Percentiles rank a stretch among this genome's conserved stretches.
Conservation (phyloP, 345 rosid species). For the Rubroshorea leprosula region DNA sequence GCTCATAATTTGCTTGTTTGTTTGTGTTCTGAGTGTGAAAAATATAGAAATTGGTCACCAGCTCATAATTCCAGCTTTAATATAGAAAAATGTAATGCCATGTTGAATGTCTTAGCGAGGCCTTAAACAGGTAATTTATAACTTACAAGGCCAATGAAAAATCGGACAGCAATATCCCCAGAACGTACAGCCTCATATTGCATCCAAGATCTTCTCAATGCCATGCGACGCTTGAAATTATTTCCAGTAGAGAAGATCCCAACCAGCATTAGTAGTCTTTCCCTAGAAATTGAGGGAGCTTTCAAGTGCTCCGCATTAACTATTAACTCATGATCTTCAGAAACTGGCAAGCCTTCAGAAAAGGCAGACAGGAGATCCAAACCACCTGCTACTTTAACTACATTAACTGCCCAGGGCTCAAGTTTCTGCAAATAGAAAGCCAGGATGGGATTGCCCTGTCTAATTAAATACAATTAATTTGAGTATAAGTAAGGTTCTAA, state of each 20-base stretch:
- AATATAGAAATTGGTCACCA: slow-evolving; percentile 6
- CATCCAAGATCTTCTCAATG: slow-evolving; percentile 90
- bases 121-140: slow-evolving; percentile 7
- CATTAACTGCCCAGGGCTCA: slow-evolving; percentile 70
- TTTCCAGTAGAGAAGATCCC: slow-evolving; percentile 92
- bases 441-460: slow-evolving; percentile 1
- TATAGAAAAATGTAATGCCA: not conserved
- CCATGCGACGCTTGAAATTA: slow-evolving; percentile 89
- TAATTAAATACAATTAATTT: slow-evolving; percentile 3
- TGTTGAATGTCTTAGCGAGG: not conserved
- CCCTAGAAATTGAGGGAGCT: slow-evolving; percentile 49
- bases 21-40: slow-evolving; percentile 56
- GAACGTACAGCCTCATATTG: slow-evolving; percentile 65
- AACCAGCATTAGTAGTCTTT: slow-evolving; percentile 52
- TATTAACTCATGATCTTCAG: slow-evolving; percentile 51
- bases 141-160: slow-evolving; percentile 89
- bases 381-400: slow-evolving; percentile 57
- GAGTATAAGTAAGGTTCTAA: slow-evolving; percentile 4
- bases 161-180: slow-evolving; percentile 74
- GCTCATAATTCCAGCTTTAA: not conserved
- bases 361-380: slow-evolving; percentile 51
- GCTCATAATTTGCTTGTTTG: slow-evolving; percentile 60
- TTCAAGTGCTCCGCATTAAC: slow-evolving; percentile 56
- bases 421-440: slow-evolving; percentile 46
- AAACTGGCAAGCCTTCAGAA: slow-evolving; percentile 72